phyloP scores from a whole-genome alignment of 495 filamentous ascomycete genomes.

The Cryomyces minteri region DNA sequence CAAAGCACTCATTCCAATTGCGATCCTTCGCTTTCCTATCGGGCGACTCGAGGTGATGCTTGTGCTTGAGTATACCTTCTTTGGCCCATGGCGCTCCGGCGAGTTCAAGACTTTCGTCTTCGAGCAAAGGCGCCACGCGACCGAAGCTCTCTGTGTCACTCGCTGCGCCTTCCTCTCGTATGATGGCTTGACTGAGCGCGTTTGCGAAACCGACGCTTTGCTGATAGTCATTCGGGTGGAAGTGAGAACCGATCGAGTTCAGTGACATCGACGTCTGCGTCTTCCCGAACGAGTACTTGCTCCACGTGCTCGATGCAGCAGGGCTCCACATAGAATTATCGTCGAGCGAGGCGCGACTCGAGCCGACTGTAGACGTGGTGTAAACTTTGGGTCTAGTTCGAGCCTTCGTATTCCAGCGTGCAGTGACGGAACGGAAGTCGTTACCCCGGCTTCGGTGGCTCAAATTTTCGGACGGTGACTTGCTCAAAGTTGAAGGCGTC shows the following conservation, averaged over 20 bases:
- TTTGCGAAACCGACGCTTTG: conserved; percentile 97
- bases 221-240: conserved; percentile 68
- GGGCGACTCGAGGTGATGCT: conserved; percentile 78
- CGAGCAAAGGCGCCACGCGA: conserved; percentile 50
- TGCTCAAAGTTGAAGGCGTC: conserved; percentile 79
- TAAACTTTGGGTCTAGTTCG: conserved; percentile 68
- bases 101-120: conserved; percentile 81
- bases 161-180: conserved; percentile 61
- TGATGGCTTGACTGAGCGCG: conserved; percentile 84
- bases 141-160: conserved; percentile 17
- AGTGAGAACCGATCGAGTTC: conserved; percentile 55
- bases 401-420: conserved; percentile 68
- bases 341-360: conserved; percentile 84
- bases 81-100: conserved; percentile 93
- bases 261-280: conserved; percentile 70
- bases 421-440: conserved; percentile 44
- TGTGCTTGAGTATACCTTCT: conserved; percentile 88
- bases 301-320: conserved; percentile 79
- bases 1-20: conserved; percentile 89
- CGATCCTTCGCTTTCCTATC: conserved; percentile 86
- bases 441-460: conserved; percentile 51
- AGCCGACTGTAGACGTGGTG: conserved; percentile 62
- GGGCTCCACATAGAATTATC: conserved; percentile 89
- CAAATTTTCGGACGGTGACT: conserved; percentile 55
- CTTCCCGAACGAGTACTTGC: conserved; percentile 78